Evolutionary conservation across 345 rosid species (phyloP), one percentile per base, ranked within the genome.

Genomic region (Citrus inodora): DNA sequence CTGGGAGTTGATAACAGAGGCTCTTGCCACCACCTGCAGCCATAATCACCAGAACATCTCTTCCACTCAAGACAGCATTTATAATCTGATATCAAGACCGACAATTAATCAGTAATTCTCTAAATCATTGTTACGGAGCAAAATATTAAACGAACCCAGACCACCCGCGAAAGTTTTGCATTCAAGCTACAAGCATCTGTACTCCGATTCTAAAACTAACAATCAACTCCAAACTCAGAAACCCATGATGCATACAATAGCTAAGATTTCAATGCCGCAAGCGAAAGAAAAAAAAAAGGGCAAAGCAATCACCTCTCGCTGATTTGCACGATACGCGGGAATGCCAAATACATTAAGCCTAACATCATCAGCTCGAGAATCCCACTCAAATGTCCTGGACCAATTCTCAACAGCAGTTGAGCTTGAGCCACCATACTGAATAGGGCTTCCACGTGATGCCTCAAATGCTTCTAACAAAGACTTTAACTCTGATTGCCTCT

Each of bases 1-100:
- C 93, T 0, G 97, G 99, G 81, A 95, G 99, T 82, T 93, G 98
- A 84, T 95, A 95, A 77, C 98, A 95, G 33, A 95, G 93, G 85
- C 99, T 95, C 89, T 95, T 95, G 79, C 99, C 99, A 25, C 99
- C 96, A 81, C 99, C 98, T 28, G 98, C 96, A 72, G 99, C 98
- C 99, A 92, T 95, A 83, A 95, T 93, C 74, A 95, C 97, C 68
- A 95, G 82, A 37, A 92, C 96, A 86, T 95, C 96, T 78, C 89
- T 87, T 80, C 91, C 92, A 70, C 93, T 86, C 97, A 91, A 89
- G 78, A 92, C 77, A 46, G 92, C 94, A 87, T 53, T 53, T 53
- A 53, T 17, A 16, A 53, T 53, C 58, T 53, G 58, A 53, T 1
- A 53, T 53, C 58, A 17, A 53, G 58, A 53, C 0, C 19, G 8